Percentiles rank a stretch among this genome's conserved stretches.
These are phyloP conservation scores for Asterochloris erici DNA, from an alignment of 139 green algal genomes.

Conservation along the genomic window DNA sequence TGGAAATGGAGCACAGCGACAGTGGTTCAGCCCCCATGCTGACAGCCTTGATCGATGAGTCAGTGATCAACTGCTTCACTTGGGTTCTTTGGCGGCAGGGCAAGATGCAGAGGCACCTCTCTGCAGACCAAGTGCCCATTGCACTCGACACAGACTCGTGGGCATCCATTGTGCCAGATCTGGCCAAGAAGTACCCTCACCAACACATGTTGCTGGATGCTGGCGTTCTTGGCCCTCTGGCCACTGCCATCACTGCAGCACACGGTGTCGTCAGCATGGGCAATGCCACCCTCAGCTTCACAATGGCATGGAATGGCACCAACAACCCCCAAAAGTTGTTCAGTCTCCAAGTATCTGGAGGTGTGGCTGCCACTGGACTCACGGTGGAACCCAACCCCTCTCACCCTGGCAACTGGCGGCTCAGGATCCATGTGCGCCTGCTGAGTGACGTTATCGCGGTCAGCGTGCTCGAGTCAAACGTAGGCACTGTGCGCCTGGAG, in stretches of 20 bases:
- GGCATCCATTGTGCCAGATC: conserved; percentile 12
- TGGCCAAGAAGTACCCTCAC: conserved; percentile 6
- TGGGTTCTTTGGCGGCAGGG: conserved; percentile 22
- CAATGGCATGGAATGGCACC: neutral
- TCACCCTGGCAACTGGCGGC: neutral
- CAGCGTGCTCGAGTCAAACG: too few species aligned
- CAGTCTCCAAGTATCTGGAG: neutral
- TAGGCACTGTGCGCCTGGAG: neutral
- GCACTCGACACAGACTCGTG: conserved; percentile 24
- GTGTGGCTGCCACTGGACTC: neutral
- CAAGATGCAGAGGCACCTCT: conserved; percentile 5
- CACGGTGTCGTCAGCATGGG: conserved; percentile 7
- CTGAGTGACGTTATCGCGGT: neutral
- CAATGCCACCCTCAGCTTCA: conserved; percentile 16
- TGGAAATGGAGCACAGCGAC: neutral
- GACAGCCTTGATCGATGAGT: conserved; percentile 17
- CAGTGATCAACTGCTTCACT: conserved; percentile 26
- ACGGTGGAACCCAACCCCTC: neutral
- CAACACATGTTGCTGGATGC: conserved; percentile 16
- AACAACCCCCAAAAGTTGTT: neutral
- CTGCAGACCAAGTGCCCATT: conserved; percentile 5
- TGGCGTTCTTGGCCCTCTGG: neutral
- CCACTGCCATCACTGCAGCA: conserved; percentile 1
- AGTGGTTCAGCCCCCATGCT: conserved; percentile 4
- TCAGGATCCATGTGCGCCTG: conserved; percentile 1